Base-by-base conservation (phyloP, 2,329 filamentous ascomycete species). In the Fonsecaea pedrosoi region DNA sequence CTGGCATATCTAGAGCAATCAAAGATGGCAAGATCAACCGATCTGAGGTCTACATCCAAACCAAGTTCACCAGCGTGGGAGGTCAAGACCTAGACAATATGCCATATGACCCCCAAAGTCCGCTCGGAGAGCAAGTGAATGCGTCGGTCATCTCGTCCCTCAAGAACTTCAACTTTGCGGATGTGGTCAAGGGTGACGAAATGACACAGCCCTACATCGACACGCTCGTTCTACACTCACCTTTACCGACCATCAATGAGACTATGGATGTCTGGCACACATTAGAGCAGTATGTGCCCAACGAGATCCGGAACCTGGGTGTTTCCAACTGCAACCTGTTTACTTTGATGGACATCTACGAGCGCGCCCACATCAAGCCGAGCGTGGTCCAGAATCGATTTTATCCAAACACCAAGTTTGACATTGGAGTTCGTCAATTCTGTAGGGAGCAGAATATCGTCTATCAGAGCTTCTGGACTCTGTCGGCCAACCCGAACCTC, bases 311-410 rank as follows among this genome's bases (percentile, higher is more conserved):
- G 48, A 82, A 86, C 35, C 81, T 95, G 7, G 92, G 92, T 48
- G 89, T 95, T 63, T 92, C 90, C 62, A 95, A 95, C 77, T 85
- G 86, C n/a, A 80, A 82, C n/a, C 78, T 90, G 1, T 75, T 82
- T 0, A 77, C 86, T 1, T 81, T 95, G 0, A 70, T 71, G 69
- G 69, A 70, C 25, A 53, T 73, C 54, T 71, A 72, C 61, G 72
- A 72, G 61, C 75, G 83, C 60, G 77, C 78, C 4, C 78, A 72
- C 0, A 74, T 87, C 71, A 85, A 84, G 70, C 87, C 86, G 0
- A 81, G 84, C 1, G 84, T 93, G 1, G 88, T 94, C 4, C 92
- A 95, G 78, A 94, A 95, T 74, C 85, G 90, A 1, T 92, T 95
- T 78, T 86, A 89, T 74, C 77, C 79, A 1, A 78, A 79, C 1